These are phyloP conservation scores for Ogataea haglerorum DNA, from an alignment of 805 yeast species.

Conservation along the genomic window DNA sequence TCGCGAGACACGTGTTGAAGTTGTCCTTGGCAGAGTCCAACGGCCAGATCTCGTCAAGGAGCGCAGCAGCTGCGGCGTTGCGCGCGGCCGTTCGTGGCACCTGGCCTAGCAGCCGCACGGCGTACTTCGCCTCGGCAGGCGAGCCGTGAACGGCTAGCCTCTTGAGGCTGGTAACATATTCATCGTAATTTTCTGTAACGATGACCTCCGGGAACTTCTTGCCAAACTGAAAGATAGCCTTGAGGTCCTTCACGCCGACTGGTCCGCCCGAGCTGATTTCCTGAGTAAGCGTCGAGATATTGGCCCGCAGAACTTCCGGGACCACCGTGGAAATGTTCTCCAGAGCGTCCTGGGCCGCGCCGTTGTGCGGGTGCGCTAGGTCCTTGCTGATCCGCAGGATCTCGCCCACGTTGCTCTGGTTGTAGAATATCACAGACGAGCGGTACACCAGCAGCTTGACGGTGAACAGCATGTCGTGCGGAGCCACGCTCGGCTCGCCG, in stretches of 20 bases:
- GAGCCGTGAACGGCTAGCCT: conserved; percentile 49
- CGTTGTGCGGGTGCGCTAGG: conserved; percentile 24
- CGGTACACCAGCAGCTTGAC: conserved; percentile 61
- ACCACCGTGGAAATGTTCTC: conserved; percentile 54
- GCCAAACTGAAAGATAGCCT: conserved; percentile 57
- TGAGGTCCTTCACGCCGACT: conserved; percentile 41
- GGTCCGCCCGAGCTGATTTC: conserved; percentile 7
- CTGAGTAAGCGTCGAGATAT: conserved; percentile 48
- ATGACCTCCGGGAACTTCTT: conserved; percentile 44
- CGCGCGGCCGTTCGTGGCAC: conserved; percentile 33
- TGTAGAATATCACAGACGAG: conserved; percentile 57
- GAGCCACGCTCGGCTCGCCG: conserved; percentile 34
- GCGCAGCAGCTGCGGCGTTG: conserved; percentile 37
- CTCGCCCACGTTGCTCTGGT: conserved; percentile 58
- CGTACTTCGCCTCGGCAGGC: conserved; percentile 60
- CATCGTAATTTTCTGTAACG: conserved; percentile 35
- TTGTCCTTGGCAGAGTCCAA: conserved; percentile 36
- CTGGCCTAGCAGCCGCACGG: conserved; percentile 56
- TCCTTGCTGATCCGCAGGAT: conserved; percentile 47
- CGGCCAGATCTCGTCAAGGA: conserved; percentile 49
- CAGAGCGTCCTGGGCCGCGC: conserved; percentile 50
- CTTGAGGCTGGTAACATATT: conserved; percentile 44
- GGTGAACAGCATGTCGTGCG: conserved; percentile 48
- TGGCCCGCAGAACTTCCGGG: conserved; percentile 64
- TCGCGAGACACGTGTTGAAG: conserved; percentile 55